phyloP scores from a whole-genome alignment of 768 basidiomycete species.

The Mycena chlorophos region DNA sequence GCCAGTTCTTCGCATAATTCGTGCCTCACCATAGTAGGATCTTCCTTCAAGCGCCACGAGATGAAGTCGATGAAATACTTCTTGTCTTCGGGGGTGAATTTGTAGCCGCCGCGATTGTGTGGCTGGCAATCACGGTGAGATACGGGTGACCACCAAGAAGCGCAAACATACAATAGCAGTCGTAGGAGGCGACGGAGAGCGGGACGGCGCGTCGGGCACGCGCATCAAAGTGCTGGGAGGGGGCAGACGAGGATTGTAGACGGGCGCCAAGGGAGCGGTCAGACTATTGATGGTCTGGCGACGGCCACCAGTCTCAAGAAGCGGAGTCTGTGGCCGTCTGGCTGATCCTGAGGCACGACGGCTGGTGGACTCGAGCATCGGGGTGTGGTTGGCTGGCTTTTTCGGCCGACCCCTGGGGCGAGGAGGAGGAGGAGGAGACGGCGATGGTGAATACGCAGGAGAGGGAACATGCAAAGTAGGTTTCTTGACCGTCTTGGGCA shows the following conservation, averaged over 20 bases:
- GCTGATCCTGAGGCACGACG: too few species aligned
- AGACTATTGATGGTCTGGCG: conserved; percentile 63
- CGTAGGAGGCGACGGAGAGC: conserved; percentile 69
- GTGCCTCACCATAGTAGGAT: conserved; percentile 52
- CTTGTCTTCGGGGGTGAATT: conserved; percentile 66
- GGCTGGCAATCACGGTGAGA: conserved; percentile 22
- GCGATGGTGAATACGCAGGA: conserved; percentile 20
- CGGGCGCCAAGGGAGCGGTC: conserved; percentile 48
- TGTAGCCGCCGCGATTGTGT: conserved; percentile 50
- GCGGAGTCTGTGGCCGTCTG: conserved; percentile 16
- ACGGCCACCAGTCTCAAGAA: conserved; percentile 25
- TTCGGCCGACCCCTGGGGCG: conserved; percentile 8
- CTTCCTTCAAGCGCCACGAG: conserved; percentile 56
- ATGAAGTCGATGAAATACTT: conserved; percentile 68
- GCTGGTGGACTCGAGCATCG: too few species aligned
- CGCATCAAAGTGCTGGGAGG: conserved; percentile 61
- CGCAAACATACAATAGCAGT: conserved; percentile 35
- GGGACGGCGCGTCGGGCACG: conserved; percentile 63
- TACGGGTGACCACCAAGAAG: neutral
- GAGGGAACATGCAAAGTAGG: conserved; percentile 20
- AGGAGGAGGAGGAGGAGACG: conserved; percentile 23
- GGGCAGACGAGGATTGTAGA: conserved; percentile 50
- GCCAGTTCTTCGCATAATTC: conserved; percentile 57
- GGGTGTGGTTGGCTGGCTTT: conserved; percentile 24
- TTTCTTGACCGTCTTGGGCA: conserved; percentile 20